Evolutionary conservation across 2,329 filamentous ascomycete species (phyloP).

Genomic region (Ophiostoma sp.): DNA sequence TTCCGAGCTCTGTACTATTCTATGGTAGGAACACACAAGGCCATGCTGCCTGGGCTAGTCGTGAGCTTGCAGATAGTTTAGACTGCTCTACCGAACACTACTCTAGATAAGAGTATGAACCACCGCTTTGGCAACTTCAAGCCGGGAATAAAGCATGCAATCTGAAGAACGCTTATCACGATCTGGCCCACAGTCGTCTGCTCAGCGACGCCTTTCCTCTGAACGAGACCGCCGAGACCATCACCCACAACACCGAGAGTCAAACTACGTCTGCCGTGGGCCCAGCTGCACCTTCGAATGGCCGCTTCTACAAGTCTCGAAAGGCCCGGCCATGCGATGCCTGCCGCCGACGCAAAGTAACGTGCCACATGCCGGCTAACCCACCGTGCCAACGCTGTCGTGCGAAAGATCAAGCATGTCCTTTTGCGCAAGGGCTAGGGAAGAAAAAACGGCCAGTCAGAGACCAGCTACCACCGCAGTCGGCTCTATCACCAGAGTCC

Average conservation of each 20-base stretch:
- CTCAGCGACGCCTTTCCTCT: neutral
- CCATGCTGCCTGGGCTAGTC: neutral
- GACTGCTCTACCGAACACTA: neutral
- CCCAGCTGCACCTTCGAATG: neutral
- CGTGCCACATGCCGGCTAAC: conserved; percentile 25
- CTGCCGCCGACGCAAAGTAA: conserved; percentile 23
- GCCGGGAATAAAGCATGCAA: neutral
- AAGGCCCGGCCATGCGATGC: conserved; percentile 26
- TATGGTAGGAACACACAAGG: neutral
- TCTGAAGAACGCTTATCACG: neutral
- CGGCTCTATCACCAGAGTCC: neutral
- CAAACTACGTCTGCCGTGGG: neutral
- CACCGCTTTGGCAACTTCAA: too few species aligned
- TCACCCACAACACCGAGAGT: neutral
- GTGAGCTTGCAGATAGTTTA: neutral
- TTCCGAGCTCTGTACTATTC: neutral
- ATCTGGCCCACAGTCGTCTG: neutral
- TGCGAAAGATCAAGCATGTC: conserved; percentile 13
- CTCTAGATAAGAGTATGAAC: neutral
- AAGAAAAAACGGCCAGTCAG: neutral
- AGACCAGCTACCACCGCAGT: neutral
- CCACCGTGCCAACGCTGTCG: conserved; percentile 25
- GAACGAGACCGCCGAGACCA: neutral
- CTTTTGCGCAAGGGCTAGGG: neutral
- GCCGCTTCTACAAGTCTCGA: conserved; percentile 26